phyloP scores from a whole-genome alignment of 2,329 filamentous ascomycete species.

The Ceratocystis harringtonii region DNA sequence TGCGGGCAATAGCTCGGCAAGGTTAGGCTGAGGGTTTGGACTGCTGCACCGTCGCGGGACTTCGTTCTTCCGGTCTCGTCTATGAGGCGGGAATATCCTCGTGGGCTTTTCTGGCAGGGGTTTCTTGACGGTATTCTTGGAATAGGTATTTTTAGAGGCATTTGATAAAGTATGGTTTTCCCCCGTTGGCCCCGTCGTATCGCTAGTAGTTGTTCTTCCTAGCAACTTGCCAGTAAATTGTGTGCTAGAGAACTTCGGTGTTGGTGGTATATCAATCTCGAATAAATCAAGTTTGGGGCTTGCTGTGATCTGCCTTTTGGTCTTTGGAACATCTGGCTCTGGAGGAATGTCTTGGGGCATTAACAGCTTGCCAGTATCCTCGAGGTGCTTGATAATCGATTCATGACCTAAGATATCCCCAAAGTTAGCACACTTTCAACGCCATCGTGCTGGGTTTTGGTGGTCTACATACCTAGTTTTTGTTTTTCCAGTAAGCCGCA shows the following conservation, averaged over 20 bases:
- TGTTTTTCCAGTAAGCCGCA: not conserved
- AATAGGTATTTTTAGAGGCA: not conserved
- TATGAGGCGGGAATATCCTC: not conserved
- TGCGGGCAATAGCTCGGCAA: not conserved
- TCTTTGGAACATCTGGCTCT: not conserved
- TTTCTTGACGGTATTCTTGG: not conserved
- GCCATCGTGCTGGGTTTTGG: not conserved
- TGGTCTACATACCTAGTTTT: not conserved
- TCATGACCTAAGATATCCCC: not conserved
- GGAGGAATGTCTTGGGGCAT: not conserved
- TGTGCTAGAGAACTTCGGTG: not conserved
- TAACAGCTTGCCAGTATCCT: not conserved
- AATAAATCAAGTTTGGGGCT: conserved; percentile 1
- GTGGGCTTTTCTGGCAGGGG: not conserved
- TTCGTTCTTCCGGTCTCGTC: not conserved
- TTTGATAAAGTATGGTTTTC: not conserved
- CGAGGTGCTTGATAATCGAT: not conserved
- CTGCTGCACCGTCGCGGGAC: not conserved
- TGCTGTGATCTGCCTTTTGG: not conserved
- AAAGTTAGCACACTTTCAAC: not conserved
- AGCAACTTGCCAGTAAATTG: not conserved
- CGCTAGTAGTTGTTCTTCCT: not conserved
- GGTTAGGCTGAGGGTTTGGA: not conserved
- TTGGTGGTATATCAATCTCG: not conserved
- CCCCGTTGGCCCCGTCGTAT: not conserved